Evolutionary conservation across 129 eudicot genomes (phyloP).

Genomic region (Centaurea solstitialis): DNA sequence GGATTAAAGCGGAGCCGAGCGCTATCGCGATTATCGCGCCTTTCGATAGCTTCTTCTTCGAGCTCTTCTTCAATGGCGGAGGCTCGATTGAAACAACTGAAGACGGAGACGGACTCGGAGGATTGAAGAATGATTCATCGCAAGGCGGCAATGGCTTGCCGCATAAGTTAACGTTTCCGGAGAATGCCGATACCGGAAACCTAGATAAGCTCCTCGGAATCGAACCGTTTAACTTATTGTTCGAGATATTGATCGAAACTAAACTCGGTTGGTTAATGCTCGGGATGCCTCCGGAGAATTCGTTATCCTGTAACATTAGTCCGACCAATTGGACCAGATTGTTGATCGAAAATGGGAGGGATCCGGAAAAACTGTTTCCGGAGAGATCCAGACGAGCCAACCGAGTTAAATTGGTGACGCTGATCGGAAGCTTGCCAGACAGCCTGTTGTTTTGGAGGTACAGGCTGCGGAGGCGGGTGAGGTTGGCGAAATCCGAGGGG

Average conservation of each 20-base stretch:
- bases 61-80: constrained; percentile 29
- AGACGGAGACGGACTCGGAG: constrained; percentile 69
- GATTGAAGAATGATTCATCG: constrained; percentile 46
- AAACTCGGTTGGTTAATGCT: constrained; percentile 43
- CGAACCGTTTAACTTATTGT: constrained; percentile 66
- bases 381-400: constrained; percentile 61
- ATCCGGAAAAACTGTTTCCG: constrained; percentile 55
- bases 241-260: constrained; percentile 47
- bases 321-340: constrained; percentile 59
- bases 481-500: constrained; percentile 60
- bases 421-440: constrained; percentile 61
- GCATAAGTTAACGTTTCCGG: constrained; percentile 69
- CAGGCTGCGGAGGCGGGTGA: constrained; percentile 42
- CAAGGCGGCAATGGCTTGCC: constrained; percentile 75
- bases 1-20: constrained; percentile 52
- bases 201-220: constrained; percentile 49
- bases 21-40: constrained; percentile 71
- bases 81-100: neutral
- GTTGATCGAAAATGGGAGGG: constrained; percentile 59
- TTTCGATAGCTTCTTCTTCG: constrained; percentile 50
- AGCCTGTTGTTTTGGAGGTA: constrained; percentile 51
- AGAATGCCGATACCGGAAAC: constrained; percentile 64
- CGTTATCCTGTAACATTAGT: constrained; percentile 51
- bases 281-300: constrained; percentile 59
- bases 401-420: constrained; percentile 40